These are phyloP conservation scores for Beauveria rudraprayagi DNA, from an alignment of 2,329 filamentous ascomycete species.

Conservation along the genomic window DNA sequence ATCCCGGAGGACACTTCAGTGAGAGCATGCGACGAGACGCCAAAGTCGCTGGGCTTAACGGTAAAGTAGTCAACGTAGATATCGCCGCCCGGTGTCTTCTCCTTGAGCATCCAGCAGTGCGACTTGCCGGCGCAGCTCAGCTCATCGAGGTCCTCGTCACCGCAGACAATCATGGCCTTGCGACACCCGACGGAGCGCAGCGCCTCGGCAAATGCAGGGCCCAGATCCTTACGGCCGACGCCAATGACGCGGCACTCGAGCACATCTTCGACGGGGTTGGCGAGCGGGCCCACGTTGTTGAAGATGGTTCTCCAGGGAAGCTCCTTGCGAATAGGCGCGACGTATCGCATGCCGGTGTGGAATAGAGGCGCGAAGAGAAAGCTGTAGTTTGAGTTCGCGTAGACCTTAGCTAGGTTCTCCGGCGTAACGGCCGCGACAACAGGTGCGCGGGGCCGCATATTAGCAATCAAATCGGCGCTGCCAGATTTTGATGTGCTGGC, in stretches of 20 bases:
- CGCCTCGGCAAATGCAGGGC: constrained; percentile 81
- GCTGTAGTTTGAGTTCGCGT: constrained; percentile 77
- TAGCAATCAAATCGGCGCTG: constrained; percentile 81
- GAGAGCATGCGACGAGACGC: constrained; percentile 66
- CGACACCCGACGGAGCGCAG: constrained; percentile 64
- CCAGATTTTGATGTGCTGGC: constrained; percentile 94
- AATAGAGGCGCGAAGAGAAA: constrained; percentile 96
- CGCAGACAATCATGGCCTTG: constrained; percentile 88
- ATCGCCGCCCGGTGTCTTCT: constrained; percentile 31
- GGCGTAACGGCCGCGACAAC: constrained; percentile 68
- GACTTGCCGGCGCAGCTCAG: constrained; percentile 84
- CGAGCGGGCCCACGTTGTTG: constrained; percentile 87
- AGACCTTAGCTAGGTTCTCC: constrained; percentile 61
- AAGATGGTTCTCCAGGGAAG: constrained; percentile 95
- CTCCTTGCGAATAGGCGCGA: constrained; percentile 76
- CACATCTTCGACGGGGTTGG: constrained; percentile 76
- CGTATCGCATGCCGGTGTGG: constrained; percentile 89
- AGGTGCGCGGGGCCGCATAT: constrained; percentile 63
- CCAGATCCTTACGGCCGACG: constrained; percentile 79
- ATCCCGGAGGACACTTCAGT: constrained; percentile 75
- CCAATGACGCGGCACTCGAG: constrained; percentile 92
- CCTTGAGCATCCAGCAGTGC: constrained; percentile 75
- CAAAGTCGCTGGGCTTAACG: constrained; percentile 79
- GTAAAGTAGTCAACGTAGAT: constrained; percentile 66
- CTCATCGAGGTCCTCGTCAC: constrained; percentile 91